Evolutionary conservation across 345 rosid genomes (phyloP).

Genomic region (Dipteronia sinensis): DNA sequence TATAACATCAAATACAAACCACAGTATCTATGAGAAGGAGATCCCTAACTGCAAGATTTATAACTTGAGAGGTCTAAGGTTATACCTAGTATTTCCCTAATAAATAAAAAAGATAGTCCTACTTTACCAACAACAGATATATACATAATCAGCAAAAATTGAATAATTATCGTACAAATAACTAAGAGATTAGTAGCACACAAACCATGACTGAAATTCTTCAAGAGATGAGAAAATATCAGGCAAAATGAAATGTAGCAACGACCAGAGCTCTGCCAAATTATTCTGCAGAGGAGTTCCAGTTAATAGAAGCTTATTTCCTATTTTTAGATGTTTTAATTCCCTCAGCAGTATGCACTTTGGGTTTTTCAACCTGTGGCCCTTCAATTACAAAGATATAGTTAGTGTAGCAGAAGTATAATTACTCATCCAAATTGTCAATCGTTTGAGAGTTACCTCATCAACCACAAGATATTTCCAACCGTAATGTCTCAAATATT

Average conservation of each 20-base stretch:
- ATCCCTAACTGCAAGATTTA: neutral
- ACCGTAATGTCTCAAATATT: conserved; percentile 55
- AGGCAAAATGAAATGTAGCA: conserved; percentile 90
- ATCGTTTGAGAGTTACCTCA: conserved; percentile 57
- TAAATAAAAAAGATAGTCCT: neutral
- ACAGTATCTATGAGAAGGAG: neutral
- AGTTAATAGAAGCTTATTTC: conserved; percentile 85
- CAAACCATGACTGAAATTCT: conserved; percentile 95
- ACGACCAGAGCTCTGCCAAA: conserved; percentile 96
- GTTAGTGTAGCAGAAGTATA: conserved; percentile 15
- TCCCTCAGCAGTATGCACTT: conserved; percentile 79
- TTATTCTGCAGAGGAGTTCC: conserved; percentile 98
- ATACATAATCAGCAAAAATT: neutral
- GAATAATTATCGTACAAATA: neutral
- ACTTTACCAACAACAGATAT: neutral
- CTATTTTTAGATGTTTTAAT: conserved; percentile 51
- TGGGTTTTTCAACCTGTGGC: conserved; percentile 91
- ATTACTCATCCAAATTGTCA: conserved; percentile 2
- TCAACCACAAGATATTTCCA: conserved; percentile 98
- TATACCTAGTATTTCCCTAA: neutral
- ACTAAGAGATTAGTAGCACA: neutral
- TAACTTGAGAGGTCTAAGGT: neutral
- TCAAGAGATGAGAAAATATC: conserved; percentile 91
- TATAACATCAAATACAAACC: neutral
- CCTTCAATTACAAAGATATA: conserved; percentile 44